Percentiles rank a stretch among this genome's conserved stretches.
Conservation (phyloP, 2,329 filamentous ascomycete species). For the Botrytis sinoallii region DNA sequence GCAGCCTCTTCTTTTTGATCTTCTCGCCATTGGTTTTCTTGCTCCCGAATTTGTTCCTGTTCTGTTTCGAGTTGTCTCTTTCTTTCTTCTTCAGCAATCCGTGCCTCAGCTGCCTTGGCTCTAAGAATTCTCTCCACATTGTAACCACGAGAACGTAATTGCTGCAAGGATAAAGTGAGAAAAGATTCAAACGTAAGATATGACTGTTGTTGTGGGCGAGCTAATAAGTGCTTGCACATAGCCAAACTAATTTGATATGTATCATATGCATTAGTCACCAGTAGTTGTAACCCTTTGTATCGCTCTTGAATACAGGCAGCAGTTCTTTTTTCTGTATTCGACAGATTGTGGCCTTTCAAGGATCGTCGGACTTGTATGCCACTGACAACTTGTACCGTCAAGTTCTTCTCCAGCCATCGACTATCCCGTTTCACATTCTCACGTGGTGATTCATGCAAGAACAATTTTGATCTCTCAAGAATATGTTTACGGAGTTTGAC, state of each 20-base stretch:
- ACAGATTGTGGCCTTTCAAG: constrained; percentile 67
- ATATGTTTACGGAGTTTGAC: constrained; percentile 74
- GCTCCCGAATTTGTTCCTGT: constrained; percentile 63
- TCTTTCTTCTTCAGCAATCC: constrained; percentile 79
- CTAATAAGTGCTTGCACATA: constrained; percentile 75
- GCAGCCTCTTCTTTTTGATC: constrained; percentile 30
- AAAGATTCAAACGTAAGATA: constrained; percentile 90
- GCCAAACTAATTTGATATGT: constrained; percentile 91
- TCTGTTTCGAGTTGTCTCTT: constrained; percentile 73
- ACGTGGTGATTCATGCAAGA: constrained; percentile 70
- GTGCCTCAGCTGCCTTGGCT: constrained; percentile 81
- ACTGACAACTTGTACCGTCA: constrained; percentile 74
- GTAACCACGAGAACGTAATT: constrained; percentile 83
- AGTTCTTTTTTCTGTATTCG: constrained; percentile 70
- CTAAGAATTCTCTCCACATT: constrained; percentile 94
- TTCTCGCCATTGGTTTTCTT: constrained; percentile 46
- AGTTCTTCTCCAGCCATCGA: constrained; percentile 85
- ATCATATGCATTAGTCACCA: constrained; percentile 67
- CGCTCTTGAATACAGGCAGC: constrained; percentile 63
- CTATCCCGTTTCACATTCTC: constrained; percentile 82
- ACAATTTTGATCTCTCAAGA: constrained; percentile 82
- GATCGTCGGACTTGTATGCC: constrained; percentile 74
- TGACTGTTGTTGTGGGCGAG: constrained; percentile 81
- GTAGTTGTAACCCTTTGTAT: constrained; percentile 62
- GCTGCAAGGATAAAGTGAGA: constrained; percentile 76